Percentiles rank a stretch among this genome's conserved stretches.
phyloP scores from a whole-genome alignment of 441 rosid genomes.

The Mallotus japonicus region DNA sequence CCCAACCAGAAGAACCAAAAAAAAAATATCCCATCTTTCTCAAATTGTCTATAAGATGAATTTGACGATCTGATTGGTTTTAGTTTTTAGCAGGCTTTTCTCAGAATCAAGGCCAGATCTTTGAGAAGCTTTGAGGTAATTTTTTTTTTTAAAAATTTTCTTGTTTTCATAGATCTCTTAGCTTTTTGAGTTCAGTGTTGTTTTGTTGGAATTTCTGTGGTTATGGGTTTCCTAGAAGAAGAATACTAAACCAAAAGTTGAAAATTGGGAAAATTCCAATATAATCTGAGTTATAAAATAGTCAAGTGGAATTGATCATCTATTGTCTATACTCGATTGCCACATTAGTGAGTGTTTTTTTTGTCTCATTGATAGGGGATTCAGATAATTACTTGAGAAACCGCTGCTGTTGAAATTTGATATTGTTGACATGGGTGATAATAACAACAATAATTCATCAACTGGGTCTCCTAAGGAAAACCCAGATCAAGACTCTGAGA shows the following conservation, averaged over 20 bases:
- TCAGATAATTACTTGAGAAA: not conserved
- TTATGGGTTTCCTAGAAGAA: not conserved
- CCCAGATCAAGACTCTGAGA: conserved; percentile 46
- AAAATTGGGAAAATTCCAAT: too few relatives aligned
- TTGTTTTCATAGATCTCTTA: conserved; percentile 10
- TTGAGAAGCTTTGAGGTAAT: not conserved
- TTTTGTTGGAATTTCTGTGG: too few relatives aligned
- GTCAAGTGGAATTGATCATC: too few relatives aligned
- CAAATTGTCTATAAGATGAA: not conserved
- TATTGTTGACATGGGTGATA: conserved; percentile 56
- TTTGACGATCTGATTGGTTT: not conserved
- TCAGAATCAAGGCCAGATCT: not conserved
- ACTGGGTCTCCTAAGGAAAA: conserved; percentile 54
- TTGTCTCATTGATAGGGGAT: conserved; percentile 7
- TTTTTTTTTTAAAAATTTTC: not conserved
- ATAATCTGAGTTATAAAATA: too few relatives aligned
- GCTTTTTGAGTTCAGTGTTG: not conserved
- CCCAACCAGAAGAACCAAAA: too few relatives aligned
- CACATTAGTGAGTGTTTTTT: not conserved
- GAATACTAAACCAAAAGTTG: not conserved
- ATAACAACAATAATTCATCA: conserved; percentile 31
- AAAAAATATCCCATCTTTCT: not conserved
- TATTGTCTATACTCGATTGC: not conserved
- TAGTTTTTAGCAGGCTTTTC: not conserved
- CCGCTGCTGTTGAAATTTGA: conserved; percentile 8